Evolutionary conservation across 306 rosid genomes (phyloP), one percentile per base, ranked within the genome.

Genomic region (Malus fusca): DNA sequence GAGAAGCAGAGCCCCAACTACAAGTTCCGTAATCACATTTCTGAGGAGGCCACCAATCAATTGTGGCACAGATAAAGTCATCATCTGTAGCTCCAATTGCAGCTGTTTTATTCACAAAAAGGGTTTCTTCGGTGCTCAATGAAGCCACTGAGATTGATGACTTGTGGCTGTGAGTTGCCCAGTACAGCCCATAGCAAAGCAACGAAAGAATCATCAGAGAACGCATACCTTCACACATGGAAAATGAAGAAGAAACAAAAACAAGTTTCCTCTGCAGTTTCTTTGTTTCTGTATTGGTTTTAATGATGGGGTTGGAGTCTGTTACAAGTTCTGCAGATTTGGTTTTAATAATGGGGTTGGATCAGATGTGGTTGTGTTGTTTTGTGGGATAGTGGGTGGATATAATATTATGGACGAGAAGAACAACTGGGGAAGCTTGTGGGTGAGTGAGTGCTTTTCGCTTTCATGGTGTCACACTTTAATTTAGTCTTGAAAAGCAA

Each of bases 1-100:
- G 80, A 86, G 97, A 89, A 84, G 92, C 79, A 61, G 18, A 78
- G 15, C 88, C 93, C 97, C 97, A 91, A 74, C 92, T 87, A 25
- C 97, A 91, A 74, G 77, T 85, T 11, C 92, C 92, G 69, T 83
- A 89, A 69, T 91, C 97, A 28, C 97, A 91, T 78, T 91, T 91
- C 86, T 91, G 82, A 75, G 90, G 90, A 43, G 97, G 93, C 97
- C 97, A 91, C 97, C 97, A 91, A 78, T 91, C 97, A 35, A 91
- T 17, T 43, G 97, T 89, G 3, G 93, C 97, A 77, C 97, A 91
- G 22, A 89, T 71, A 83, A 84, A 91, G 84, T 91, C 93, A 21
- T 84, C 79, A 72, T 91, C 93, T 68, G 82, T 89, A 40, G 19
- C 77, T 68, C 88, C 97, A 68, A 88, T 74, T 17, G 70, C 12